A percentile compares a stretch with the other conserved stretches of the same genome.
These are phyloP conservation scores for Pythium myriotylum DNA, from an alignment of 352 stramenopile genomes.

Conservation along the genomic window DNA sequence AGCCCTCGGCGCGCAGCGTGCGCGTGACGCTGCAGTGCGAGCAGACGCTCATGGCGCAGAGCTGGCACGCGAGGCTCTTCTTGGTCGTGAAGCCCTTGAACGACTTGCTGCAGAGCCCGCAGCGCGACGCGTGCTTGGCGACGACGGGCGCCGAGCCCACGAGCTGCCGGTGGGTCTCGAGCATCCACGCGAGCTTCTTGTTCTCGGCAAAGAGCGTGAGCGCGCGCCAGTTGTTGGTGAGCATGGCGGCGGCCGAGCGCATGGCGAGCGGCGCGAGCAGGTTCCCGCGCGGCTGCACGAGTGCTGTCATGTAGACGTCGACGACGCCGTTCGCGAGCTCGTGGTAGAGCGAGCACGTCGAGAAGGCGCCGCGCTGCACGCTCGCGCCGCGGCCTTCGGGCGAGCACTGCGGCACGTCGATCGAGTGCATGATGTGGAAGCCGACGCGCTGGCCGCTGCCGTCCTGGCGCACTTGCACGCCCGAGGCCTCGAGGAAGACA, in stretches of 20 bases:
- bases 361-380: conserved; percentile 26
- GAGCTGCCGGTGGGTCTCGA: conserved; percentile 34
- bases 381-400: not conserved
- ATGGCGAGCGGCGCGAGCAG: conserved; percentile 17
- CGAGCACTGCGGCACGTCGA: conserved; percentile 31
- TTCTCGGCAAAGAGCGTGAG: conserved; percentile 29
- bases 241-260: conserved; percentile 15
- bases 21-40: conserved; percentile 24
- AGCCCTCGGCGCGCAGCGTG: conserved; percentile 21
- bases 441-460: conserved; percentile 39
- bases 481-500: conserved; percentile 55
- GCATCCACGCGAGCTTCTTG: conserved; percentile 35
- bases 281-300: conserved; percentile 25
- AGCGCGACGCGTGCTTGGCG: conserved; percentile 12
- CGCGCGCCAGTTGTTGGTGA: conserved; percentile 19
- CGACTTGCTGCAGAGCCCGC: conserved; percentile 29
- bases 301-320: conserved; percentile 34
- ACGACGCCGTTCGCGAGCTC: conserved; percentile 22
- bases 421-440: conserved; percentile 56
- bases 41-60: conserved; percentile 26
- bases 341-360: conserved; percentile 30
- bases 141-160: not conserved
- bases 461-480: conserved; percentile 32
- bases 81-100: conserved; percentile 24
- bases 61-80: conserved; percentile 25